phyloP scores from a whole-genome alignment of 208 protist species.

The Crithidia sp. region DNA sequence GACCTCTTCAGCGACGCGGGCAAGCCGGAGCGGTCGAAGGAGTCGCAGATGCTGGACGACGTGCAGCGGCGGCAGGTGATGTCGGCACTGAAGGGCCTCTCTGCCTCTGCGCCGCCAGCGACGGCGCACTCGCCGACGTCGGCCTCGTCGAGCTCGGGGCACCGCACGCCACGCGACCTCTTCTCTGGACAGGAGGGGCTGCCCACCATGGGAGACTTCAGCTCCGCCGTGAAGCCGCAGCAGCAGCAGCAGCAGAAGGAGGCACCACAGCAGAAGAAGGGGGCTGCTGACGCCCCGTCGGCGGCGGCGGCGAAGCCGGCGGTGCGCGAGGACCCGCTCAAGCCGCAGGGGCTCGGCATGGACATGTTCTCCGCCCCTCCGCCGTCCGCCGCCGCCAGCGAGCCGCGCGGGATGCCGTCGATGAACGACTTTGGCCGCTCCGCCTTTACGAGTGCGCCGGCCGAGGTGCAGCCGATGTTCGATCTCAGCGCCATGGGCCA shows the following conservation, averaged over 20 bases:
- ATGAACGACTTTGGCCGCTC: conserved; percentile 24
- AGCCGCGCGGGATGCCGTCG: conserved; percentile 11
- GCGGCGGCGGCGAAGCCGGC: conserved; percentile 15
- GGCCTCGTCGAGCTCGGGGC: conserved; percentile 45
- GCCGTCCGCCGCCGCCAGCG: conserved; percentile 5
- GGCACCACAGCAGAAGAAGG: neutral
- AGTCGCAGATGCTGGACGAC: conserved; percentile 35
- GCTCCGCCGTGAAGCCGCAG: conserved; percentile 16
- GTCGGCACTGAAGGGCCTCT: conserved; percentile 43
- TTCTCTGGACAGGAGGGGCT: conserved; percentile 47
- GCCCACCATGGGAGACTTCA: conserved; percentile 73
- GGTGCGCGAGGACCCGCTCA: conserved; percentile 44
- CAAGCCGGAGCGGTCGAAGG: conserved; percentile 14
- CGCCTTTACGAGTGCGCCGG: conserved; percentile 3
- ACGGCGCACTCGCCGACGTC: conserved; percentile 39
- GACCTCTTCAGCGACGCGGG: conserved; percentile 51
- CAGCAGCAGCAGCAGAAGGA: conserved; percentile 14
- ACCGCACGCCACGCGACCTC: conserved; percentile 45
- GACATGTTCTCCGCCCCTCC: conserved; percentile 60
- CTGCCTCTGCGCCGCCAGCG: conserved; percentile 28
- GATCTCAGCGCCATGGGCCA: conserved; percentile 36
- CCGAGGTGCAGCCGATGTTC: conserved; percentile 26
- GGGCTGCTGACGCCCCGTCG: neutral
- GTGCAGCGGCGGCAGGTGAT: conserved; percentile 63
- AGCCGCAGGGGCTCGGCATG: conserved; percentile 46